phyloP scores from a whole-genome alignment of 345 rosid genomes.

The Salix suchowensis region DNA sequence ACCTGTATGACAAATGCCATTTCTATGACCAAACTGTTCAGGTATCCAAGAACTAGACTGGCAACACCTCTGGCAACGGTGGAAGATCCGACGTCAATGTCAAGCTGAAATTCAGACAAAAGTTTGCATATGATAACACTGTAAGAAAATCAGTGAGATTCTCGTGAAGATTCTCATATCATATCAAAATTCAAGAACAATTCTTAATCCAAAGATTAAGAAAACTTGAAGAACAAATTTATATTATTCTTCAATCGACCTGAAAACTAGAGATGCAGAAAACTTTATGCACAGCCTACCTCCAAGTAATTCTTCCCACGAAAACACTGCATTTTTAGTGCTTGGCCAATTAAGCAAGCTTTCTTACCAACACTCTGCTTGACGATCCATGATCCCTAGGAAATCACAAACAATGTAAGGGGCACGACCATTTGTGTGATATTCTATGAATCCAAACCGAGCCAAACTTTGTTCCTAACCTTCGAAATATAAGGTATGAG shows the following conservation, averaged over 20 bases:
- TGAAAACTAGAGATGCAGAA: neutral
- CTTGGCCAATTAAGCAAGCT: conserved; percentile 74
- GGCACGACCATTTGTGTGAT: neutral
- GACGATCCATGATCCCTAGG: conserved; percentile 94
- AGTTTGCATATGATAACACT: neutral
- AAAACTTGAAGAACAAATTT: too few species aligned
- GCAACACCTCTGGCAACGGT: conserved; percentile 82
- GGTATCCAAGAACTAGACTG: conserved; percentile 76
- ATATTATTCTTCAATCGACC: neutral
- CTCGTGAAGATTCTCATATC: too few species aligned
- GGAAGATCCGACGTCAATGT: conserved; percentile 82
- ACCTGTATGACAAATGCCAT: conserved; percentile 95
- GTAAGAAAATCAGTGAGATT: too few species aligned
- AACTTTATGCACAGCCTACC: conserved; percentile 36
- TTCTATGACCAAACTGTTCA: conserved; percentile 78
- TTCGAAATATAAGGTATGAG: conserved; percentile 87
- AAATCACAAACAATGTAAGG: neutral
- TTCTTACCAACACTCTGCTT: conserved; percentile 95
- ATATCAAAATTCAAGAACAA: too few species aligned
- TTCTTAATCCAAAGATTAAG: too few species aligned
- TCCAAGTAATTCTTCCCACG: conserved; percentile 80
- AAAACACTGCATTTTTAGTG: conserved; percentile 59
- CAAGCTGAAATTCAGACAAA: conserved; percentile 42
- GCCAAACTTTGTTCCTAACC: conserved; percentile 27
- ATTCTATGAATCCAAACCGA: neutral